Evolutionary conservation across 2,329 filamentous ascomycete genomes (phyloP).

Genomic region (Colletotrichum tamarilloi): DNA sequence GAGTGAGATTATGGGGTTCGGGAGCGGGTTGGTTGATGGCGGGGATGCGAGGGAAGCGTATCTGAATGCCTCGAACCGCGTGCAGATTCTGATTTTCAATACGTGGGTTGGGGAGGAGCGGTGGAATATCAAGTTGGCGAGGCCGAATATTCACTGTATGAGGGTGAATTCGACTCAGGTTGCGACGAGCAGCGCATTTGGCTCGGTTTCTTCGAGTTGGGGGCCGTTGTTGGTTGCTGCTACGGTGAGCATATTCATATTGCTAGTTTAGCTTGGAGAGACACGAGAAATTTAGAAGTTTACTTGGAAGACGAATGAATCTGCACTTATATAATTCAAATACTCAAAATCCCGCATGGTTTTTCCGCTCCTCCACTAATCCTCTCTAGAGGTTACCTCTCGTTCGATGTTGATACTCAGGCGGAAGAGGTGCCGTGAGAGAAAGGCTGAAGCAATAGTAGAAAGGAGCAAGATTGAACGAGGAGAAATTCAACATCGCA

Average conservation of each 20-base stretch:
- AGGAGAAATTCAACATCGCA: too few relatives aligned
- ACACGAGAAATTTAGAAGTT: too few relatives aligned
- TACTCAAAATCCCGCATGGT: fast-evolving
- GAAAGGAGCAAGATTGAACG: too few relatives aligned
- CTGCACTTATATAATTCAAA: fast-evolving
- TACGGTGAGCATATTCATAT: neutral
- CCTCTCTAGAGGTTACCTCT: too few relatives aligned
- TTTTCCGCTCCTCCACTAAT: too few relatives aligned
- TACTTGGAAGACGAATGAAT: too few relatives aligned
- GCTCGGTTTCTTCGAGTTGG: neutral
- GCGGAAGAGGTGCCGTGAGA: too few relatives aligned
- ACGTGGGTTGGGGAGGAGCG: neutral
- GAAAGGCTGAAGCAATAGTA: too few relatives aligned
- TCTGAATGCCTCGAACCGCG: neutral
- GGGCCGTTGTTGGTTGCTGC: neutral
- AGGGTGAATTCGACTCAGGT: neutral
- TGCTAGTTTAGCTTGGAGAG: neutral
- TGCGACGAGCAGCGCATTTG: neutral
- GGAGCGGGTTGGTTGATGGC: slow-evolving; percentile 7
- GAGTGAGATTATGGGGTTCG: neutral
- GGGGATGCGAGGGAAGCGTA: neutral
- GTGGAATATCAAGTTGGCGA: neutral
- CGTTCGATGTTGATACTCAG: too few relatives aligned
- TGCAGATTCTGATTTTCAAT: slow-evolving; percentile 22
- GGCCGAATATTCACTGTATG: slow-evolving; percentile 9